phyloP scores from a whole-genome alignment of 768 basidiomycete genomes.

The Kwoniella bestiolae region DNA sequence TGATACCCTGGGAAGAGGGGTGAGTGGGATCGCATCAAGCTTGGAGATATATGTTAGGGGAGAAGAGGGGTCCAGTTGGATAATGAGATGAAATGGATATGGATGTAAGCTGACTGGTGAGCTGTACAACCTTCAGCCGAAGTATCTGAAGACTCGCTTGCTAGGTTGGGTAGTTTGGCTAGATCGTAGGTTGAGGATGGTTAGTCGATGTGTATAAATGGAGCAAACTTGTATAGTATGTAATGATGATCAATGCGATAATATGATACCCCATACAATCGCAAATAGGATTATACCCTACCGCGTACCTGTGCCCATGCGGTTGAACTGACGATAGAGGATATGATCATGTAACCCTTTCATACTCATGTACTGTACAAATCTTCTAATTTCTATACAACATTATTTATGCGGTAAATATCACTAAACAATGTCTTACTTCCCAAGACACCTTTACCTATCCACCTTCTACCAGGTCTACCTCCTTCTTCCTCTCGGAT shows the following conservation, averaged over 20 bases:
- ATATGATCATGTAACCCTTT: too few species aligned
- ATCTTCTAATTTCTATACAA: too few species aligned
- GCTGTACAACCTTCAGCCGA: constrained; percentile 41
- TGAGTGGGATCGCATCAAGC: neutral
- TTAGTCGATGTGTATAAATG: neutral
- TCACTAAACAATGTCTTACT: too few species aligned
- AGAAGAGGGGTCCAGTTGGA: neutral
- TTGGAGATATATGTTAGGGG: neutral
- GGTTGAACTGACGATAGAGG: too few species aligned
- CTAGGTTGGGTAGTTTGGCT: constrained; percentile 56
- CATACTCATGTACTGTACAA: too few species aligned
- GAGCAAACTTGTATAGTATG: neutral
- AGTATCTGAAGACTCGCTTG: constrained; percentile 59
- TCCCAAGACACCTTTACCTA: too few species aligned
- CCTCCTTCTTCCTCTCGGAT: neutral
- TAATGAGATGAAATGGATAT: neutral
- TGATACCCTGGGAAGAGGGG: constrained; percentile 1
- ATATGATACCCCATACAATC: neutral
- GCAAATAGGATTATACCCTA: too few species aligned
- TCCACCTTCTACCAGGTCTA: too few species aligned
- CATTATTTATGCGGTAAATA: too few species aligned
- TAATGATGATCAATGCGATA: neutral
- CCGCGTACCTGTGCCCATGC: too few species aligned
- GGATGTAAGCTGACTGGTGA: neutral
- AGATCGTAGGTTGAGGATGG: constrained; percentile 8